These are phyloP conservation scores for Nakataea oryzae DNA, from an alignment of 2,329 filamentous ascomycete genomes.

Conservation along the genomic window DNA sequence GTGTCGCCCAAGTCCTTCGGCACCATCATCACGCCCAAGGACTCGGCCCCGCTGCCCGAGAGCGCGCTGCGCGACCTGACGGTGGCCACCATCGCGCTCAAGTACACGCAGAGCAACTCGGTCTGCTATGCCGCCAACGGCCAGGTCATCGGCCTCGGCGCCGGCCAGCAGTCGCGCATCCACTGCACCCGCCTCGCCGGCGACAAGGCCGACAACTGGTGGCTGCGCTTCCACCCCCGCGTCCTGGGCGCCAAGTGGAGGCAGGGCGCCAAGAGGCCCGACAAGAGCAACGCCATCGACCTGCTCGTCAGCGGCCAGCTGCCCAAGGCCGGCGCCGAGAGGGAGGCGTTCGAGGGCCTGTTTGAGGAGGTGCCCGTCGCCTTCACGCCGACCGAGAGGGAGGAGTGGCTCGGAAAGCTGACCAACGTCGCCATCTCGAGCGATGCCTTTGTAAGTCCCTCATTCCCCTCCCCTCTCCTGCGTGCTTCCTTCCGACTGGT, in stretches of 20 bases:
- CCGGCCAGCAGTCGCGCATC: constrained; percentile 94
- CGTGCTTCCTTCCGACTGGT: neutral
- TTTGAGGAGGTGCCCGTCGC: constrained; percentile 81
- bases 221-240: constrained; percentile 93
- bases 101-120: constrained; percentile 98
- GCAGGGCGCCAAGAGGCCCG: constrained; percentile 89
- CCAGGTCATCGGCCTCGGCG: constrained; percentile 87
- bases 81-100: constrained; percentile 91
- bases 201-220: constrained; percentile 99
- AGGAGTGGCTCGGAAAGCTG: constrained; percentile 76
- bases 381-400: constrained; percentile 77
- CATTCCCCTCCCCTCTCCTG: neutral
- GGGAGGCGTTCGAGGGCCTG: constrained; percentile 73
- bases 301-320: constrained; percentile 86
- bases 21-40: constrained; percentile 79
- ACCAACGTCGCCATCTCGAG: constrained; percentile 77
- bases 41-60: constrained; percentile 61
- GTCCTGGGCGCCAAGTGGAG: constrained; percentile 90
- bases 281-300: constrained; percentile 98
- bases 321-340: constrained; percentile 73
- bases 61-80: constrained; percentile 80
- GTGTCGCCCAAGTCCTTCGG: constrained; percentile 80
- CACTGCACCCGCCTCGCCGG: constrained; percentile 96
- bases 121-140: constrained; percentile 95
- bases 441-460: constrained; percentile 79